phyloP scores from a whole-genome alignment of 805 yeast species.

The Phaffomyces antillensis region DNA sequence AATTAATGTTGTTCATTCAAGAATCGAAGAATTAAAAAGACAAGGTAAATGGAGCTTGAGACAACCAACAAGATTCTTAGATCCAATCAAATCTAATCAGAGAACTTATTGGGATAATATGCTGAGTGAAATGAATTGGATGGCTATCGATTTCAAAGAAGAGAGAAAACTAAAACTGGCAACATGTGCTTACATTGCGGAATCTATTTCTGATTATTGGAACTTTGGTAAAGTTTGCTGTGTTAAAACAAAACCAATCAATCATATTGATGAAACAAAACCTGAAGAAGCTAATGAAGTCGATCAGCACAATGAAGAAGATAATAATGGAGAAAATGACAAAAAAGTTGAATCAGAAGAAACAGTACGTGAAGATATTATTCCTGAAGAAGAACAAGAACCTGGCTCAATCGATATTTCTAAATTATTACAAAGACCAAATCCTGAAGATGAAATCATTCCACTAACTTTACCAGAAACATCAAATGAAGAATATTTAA shows the following conservation, averaged over 20 bases:
- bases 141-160: slow-evolving; percentile 72
- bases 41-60: slow-evolving; percentile 86
- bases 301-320: neutral
- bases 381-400: neutral
- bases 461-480: slow-evolving; percentile 24
- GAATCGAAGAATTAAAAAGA: slow-evolving; percentile 87
- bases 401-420: slow-evolving; percentile 32
- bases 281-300: slow-evolving; percentile 1
- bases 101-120: slow-evolving; percentile 64
- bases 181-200: slow-evolving; percentile 62
- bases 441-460: slow-evolving; percentile 28
- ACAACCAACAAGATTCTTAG: slow-evolving; percentile 67
- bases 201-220: slow-evolving; percentile 76
- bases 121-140: slow-evolving; percentile 76
- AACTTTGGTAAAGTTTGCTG: slow-evolving; percentile 63
- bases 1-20: slow-evolving; percentile 78
- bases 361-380: neutral
- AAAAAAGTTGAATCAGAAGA: neutral
- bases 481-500: slow-evolving; percentile 24
- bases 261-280: slow-evolving; percentile 18
- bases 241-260: slow-evolving; percentile 43
- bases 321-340: neutral
- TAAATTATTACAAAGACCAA: slow-evolving; percentile 26
- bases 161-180: slow-evolving; percentile 62
- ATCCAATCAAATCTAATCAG: slow-evolving; percentile 43